Evolutionary conservation across 2,329 filamentous ascomycete genomes (phyloP), one percentile per base, ranked within the genome.

Genomic region (Pseudogymnoascus pannorum): DNA sequence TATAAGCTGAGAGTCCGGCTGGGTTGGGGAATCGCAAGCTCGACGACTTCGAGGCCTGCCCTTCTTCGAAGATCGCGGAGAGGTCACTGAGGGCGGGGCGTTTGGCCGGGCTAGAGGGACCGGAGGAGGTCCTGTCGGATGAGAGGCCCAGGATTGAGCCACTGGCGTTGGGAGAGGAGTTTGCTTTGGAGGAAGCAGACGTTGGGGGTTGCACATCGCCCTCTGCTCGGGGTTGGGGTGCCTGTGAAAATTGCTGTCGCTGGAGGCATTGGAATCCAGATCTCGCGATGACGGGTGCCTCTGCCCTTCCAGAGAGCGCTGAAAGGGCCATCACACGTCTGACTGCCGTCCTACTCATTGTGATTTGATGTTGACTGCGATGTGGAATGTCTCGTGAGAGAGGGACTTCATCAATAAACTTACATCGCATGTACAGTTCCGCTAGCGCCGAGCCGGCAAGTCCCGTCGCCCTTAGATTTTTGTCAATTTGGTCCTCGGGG

Each of bases 321-420:
- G 65, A 68, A 64, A 68, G 66, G n/a, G 67, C 67, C 65, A 70
- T 57, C 11, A 71, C 67, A 60, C 68, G 69, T 63, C 66, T 64
- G 31, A 68, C 58, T 60, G 66, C 60, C 61, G 61, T 67, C 59
- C 67, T 66, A 62, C 70, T 72, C 70, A 73, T 72, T 57, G 62
- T 61, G 65, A 14, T 51, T 29, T 51, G 22, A 63, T 40, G 48
- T 64, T 38, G 18, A 48, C 57, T 61, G 31, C 24, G 11, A 42
- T 38, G 54, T 58, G 44, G 36, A 38, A 38, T 60, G 12, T 14
- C 11, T 61, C 44, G 44, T 51, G 44, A 9, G 44, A n/a, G 44
- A 51, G 22, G 44, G 60, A 35, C 54, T 51, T 62, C 59, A 42
- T 64, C 16, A 18, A 60, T 35, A 48, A 35, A 22, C 54, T 61